Conservation (phyloP, 441 rosid species). For the Biscutella laevigata region DNA sequence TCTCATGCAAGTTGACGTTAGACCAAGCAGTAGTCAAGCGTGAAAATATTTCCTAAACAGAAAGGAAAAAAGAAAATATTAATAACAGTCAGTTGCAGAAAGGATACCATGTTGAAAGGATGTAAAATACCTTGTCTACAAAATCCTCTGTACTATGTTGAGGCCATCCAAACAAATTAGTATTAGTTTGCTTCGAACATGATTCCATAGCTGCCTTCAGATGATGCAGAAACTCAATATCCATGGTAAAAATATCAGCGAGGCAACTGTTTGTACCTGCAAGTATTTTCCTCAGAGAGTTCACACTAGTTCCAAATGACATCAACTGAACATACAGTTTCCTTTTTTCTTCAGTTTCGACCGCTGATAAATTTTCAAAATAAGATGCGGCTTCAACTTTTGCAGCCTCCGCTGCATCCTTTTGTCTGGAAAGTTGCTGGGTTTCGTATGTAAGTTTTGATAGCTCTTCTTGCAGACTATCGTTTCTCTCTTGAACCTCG, state of each 20-base stretch:
- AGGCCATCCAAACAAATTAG: slow-evolving; percentile 33
- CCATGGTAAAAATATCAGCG: slow-evolving; percentile 47
- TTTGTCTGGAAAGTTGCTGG: slow-evolving; percentile 44
- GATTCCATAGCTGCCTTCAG: slow-evolving; percentile 50
- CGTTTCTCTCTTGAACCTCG: slow-evolving; percentile 98
- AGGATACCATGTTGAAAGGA: neutral
- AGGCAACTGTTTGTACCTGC: slow-evolving; percentile 38
- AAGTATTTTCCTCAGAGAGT: slow-evolving; percentile 44
- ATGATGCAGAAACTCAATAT: slow-evolving; percentile 57
- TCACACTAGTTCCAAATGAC: slow-evolving; percentile 39
- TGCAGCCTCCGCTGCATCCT: slow-evolving; percentile 59
- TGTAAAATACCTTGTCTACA: slow-evolving; percentile 45
- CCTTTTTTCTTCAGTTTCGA: slow-evolving; percentile 41
- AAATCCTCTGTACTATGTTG: slow-evolving; percentile 19
- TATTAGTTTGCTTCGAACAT: slow-evolving; percentile 38
- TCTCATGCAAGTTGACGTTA: slow-evolving; percentile 33
- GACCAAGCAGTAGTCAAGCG: slow-evolving; percentile 39
- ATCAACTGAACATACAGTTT: slow-evolving; percentile 44
- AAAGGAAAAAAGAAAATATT: slow-evolving; percentile 18
- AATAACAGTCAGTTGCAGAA: slow-evolving; percentile 19
- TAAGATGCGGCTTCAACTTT: slow-evolving; percentile 55
- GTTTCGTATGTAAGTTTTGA: slow-evolving; percentile 45
- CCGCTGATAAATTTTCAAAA: slow-evolving; percentile 45
- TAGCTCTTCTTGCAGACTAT: slow-evolving; percentile 79
- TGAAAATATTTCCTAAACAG: slow-evolving; percentile 43